Conservation (phyloP, 305 asterid species). For the Fraxinus sp. region DNA sequence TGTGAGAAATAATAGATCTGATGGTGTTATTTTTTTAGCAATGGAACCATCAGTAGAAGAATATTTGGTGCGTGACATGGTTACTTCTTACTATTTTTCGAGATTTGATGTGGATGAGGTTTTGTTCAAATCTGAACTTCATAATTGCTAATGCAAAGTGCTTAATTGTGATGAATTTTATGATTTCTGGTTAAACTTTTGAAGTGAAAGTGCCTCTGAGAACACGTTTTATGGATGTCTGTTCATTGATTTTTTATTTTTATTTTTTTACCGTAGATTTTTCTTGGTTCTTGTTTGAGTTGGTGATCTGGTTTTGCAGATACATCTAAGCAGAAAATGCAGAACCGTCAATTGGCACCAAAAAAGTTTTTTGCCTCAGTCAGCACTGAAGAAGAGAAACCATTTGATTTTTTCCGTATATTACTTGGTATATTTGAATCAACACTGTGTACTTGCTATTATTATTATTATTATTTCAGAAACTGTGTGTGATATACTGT, state of each 20-base stretch:
- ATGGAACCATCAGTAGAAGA: background rate
- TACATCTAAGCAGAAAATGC: constrained; percentile 49
- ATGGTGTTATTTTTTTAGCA: background rate
- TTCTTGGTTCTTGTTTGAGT: constrained; percentile 27
- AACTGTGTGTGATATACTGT: too few relatives aligned
- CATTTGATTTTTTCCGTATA: constrained; percentile 72
- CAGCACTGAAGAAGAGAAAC: constrained; percentile 55
- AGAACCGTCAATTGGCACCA: constrained; percentile 41
- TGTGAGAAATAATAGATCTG: background rate
- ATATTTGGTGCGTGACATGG: background rate
- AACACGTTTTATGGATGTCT: background rate
- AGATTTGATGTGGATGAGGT: background rate
- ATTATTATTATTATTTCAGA: background rate
- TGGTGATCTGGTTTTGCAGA: constrained; percentile 54
- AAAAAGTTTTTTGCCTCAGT: constrained; percentile 68
- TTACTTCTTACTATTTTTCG: background rate
- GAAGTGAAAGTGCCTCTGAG: background rate
- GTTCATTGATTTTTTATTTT: constrained; percentile 10
- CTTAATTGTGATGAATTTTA: background rate
- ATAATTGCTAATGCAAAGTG: background rate
- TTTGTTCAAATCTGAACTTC: background rate
- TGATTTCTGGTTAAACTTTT: background rate
- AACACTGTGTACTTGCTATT: background rate
- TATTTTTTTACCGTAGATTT: constrained; percentile 4
- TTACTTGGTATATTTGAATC: constrained; percentile 55